Base-by-base conservation (phyloP, 768 basidiomycete genomes). In the Trametes cubensis region DNA sequence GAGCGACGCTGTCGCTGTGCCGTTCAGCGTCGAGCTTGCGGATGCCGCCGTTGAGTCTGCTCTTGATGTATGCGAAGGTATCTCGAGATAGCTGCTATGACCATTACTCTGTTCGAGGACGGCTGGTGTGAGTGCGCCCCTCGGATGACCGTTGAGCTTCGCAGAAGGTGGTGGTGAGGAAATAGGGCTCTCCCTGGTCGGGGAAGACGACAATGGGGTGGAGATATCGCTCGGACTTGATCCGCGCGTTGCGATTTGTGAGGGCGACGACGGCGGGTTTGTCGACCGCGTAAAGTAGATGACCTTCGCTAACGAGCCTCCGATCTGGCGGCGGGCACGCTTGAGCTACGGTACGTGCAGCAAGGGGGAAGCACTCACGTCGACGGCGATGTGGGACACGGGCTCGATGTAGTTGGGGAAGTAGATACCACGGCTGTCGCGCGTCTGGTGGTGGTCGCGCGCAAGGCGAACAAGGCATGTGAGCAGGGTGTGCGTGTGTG, bases 271-370 rank as follows among this genome's bases (percentile, higher is more conserved):
- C n/a, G 89, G 89, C 3, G 90, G 89, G 58, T 91, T 88, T 4
- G 91, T 88, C 8, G 95, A 94, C 51, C 97, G 90, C 47, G 96
- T 98, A 75, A 98, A 98, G 78, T 98, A 99, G 68, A 97, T 94
- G 54, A 99, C 92, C 76, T 99, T 99, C 63, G 95, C 96, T 15
- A 99, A 79, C 14, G 95, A 97, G 45, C 97, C 97, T 26, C 97
- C 97, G 72, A 98, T 90, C 95, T 98, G 75, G 14, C 25, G 25
- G 20, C 26, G 18, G 40, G n/a, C 30, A 18, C 34, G 38, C 44
- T 45, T 62, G 69, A 62, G 56, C 70, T 48, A 54, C 55, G 62
- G 47, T 48, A 64, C 60, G 57, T 58, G 30, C 55, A 41, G 58
- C 38, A 34, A 54, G 39, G 26, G 50, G 53, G 39, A 15, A 4